Conservation (phyloP, 306 rosid genomes). For the Coriaria nepalensis region DNA sequence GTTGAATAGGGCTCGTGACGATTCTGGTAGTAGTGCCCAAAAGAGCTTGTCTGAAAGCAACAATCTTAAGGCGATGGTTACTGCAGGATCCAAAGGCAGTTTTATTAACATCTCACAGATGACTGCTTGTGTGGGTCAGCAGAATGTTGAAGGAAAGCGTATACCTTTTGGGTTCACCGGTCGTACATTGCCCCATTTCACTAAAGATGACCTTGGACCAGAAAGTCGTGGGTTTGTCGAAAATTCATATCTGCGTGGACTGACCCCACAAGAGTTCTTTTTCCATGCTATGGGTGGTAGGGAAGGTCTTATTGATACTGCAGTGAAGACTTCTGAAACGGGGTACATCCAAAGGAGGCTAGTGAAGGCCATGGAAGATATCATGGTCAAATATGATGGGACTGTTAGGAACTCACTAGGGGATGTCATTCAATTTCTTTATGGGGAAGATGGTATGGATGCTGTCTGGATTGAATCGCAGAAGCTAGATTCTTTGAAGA, state of each 20-base stretch:
- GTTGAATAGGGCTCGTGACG: slow-evolving; percentile 94
- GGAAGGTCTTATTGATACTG: slow-evolving; percentile 99
- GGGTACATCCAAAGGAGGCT: slow-evolving; percentile 97
- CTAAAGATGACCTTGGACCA: slow-evolving; percentile 93
- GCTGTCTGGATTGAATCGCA: slow-evolving; percentile 96
- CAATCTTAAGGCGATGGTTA: slow-evolving; percentile 98
- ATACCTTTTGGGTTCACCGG: slow-evolving; percentile 93
- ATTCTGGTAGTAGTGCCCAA: slow-evolving; percentile 94
- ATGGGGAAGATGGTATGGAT: slow-evolving; percentile 99
- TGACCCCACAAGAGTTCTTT: slow-evolving; percentile 98
- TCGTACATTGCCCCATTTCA: slow-evolving; percentile 92
- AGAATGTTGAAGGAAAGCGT: slow-evolving; percentile 98
- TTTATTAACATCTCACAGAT: slow-evolving; percentile 96
- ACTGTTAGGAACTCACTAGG: slow-evolving; percentile 97
- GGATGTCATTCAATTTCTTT: slow-evolving; percentile 92
- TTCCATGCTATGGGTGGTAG: slow-evolving; percentile 99
- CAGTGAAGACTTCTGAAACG: slow-evolving; percentile 97
- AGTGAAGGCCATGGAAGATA: slow-evolving; percentile 99
- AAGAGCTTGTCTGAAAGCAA: slow-evolving; percentile 91
- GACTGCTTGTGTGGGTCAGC: slow-evolving; percentile 99
- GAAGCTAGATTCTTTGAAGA: slow-evolving; percentile 86
- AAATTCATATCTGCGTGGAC: slow-evolving; percentile 88
- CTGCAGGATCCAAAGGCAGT: slow-evolving; percentile 99
- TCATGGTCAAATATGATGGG: slow-evolving; percentile 98
- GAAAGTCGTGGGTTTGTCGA: slow-evolving; percentile 99